Evolutionary conservation across 805 yeast species (phyloP), one percentile per base, ranked within the genome.

Genomic region (Teunomyces tritomae): DNA sequence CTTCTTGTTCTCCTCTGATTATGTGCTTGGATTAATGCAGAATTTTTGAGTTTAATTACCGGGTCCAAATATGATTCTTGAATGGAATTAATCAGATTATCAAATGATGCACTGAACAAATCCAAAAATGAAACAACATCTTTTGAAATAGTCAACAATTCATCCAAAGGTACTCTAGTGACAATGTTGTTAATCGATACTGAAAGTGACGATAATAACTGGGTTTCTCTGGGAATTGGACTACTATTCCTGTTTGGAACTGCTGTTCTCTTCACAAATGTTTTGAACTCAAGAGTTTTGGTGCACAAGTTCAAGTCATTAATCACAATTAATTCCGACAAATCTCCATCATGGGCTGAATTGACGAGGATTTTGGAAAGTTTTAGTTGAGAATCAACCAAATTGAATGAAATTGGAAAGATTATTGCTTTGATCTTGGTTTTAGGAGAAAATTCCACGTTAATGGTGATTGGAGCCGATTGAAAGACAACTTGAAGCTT

Each of bases 341-440:
- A 43, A 24, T 58, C 58, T 1, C 24, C 27, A 9, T 20, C 39
- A 46, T 54, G 62, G 5, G 26, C 17, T 11, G 40, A 37, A 24
- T 24, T 37, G 2, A 73, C 14, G 1, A 62, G 30, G 1, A 75
- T 48, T 42, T 68, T 69, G 5, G 68, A 67, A 5, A 77, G 57
- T 3, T 56, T 61, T 8, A 78, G 44, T 3, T 56, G 57, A 4
- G 67, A 64, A 4, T 60, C 59, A 0, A 55, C 44, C 8, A 77
- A 67, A 43, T 71, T 73, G 50, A 58, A 77, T 0, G 78, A 68
- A 0, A 80, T 51, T 0, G 86, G 85, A 8, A 72, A 64, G 0
- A 78, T 45, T 2, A 66, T 60, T 0, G 61, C 28, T 26, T 55
- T 61, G 4, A 78, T 26, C 0, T 26, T 30, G 0, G 54, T 45